Conservation (phyloP, 2,329 filamentous ascomycete genomes). For the Penicillium sp. region DNA sequence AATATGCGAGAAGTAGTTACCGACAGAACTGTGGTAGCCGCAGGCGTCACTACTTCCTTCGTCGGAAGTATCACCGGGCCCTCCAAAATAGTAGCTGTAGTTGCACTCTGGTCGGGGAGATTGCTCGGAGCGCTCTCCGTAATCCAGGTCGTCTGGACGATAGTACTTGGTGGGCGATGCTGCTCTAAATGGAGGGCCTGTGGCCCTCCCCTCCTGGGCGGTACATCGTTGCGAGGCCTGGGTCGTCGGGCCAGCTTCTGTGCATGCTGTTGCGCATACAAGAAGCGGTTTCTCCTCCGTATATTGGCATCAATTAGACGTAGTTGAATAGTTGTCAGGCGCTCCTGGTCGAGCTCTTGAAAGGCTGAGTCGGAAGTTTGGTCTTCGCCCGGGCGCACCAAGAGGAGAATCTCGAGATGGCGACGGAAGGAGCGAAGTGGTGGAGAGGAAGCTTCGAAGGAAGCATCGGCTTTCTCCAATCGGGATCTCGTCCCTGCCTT, state of each 20-base stretch:
- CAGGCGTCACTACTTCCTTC: background rate
- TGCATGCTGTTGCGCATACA: constrained; percentile 19
- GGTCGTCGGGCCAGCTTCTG: constrained; percentile 3
- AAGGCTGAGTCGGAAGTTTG: background rate
- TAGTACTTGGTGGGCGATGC: background rate
- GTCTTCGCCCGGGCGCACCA: background rate
- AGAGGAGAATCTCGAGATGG: constrained; percentile 1
- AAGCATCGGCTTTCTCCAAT: background rate
- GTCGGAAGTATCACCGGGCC: background rate
- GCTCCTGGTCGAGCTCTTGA: background rate
- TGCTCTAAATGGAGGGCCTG: background rate
- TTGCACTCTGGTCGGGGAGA: background rate
- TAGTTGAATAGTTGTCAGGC: constrained; percentile 2
- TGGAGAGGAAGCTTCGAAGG: background rate
- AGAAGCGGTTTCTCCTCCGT: constrained; percentile 19
- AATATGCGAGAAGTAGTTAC: background rate
- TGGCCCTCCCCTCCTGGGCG: too few species aligned
- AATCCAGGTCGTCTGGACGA: background rate
- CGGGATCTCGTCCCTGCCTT: background rate
- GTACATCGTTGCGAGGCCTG: background rate
- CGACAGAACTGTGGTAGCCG: constrained; percentile 2
- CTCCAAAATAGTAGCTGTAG: background rate
- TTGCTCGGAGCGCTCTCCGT: background rate
- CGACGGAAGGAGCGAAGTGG: background rate
- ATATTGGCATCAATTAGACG: constrained; percentile 17